phyloP scores from a whole-genome alignment of 176 grass and related monocot genomes.

The Avena atlantica region DNA sequence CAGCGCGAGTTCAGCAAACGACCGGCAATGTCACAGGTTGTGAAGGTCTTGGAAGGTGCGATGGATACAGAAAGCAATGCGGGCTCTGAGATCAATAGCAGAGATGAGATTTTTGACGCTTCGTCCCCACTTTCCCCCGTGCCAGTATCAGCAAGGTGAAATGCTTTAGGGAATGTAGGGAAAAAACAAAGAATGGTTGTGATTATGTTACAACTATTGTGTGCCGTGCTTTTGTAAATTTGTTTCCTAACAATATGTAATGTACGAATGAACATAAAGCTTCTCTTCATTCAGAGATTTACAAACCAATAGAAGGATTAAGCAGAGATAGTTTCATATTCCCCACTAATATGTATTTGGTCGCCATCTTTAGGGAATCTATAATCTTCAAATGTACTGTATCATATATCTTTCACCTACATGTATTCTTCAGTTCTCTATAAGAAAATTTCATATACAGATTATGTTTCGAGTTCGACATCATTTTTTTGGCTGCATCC shows the following conservation, averaged over 20 bases:
- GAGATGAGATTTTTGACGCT: conserved; percentile 51
- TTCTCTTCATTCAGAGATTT: not conserved
- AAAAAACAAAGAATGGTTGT: not conserved
- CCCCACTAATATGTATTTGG: not conserved
- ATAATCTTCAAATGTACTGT: not conserved
- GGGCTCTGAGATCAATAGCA: conserved; percentile 46
- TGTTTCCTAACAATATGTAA: conserved; percentile 18
- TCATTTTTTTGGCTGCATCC: no score
- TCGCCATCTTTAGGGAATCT: not conserved
- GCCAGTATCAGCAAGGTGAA: conserved; percentile 47
- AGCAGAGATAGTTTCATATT: not conserved
- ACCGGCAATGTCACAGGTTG: conserved; percentile 75
- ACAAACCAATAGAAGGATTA: not conserved
- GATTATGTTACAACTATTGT: not conserved
- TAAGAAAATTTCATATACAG: no score
- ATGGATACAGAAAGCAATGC: conserved; percentile 59
- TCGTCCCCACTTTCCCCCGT: conserved; percentile 51
- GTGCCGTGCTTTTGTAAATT: conserved; percentile 13
- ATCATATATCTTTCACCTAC: not conserved
- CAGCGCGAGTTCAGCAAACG: conserved; percentile 63
- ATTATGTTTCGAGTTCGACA: no score
- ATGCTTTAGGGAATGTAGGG: conserved; percentile 23
- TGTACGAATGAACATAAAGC: conserved; percentile 23
- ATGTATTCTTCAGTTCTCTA: not conserved
- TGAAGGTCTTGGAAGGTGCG: conserved; percentile 73